Evolutionary conservation across 805 yeast species (phyloP).

Genomic region (Ogataea degrootiae): DNA sequence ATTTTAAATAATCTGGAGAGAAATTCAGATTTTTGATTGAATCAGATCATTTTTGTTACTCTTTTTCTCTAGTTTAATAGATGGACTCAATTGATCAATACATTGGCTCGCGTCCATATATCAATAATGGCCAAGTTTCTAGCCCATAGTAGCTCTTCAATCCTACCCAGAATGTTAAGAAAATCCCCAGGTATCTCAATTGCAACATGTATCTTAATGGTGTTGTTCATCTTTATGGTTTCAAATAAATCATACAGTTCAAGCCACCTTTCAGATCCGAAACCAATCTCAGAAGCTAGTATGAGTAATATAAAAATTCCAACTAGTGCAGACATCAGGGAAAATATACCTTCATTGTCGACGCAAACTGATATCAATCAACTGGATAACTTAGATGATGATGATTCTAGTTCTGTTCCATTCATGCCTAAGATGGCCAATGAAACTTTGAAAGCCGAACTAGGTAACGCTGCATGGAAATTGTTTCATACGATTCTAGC

Average conservation of each 20-base stretch:
- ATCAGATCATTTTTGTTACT: no score
- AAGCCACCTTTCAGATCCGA: constrained; percentile 17
- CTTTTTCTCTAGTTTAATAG: no score
- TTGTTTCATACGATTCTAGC: constrained; percentile 89
- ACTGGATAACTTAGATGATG: neutral
- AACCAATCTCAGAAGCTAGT: constrained; percentile 12
- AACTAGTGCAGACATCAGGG: neutral
- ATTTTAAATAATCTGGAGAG: no score
- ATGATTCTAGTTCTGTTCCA: constrained; percentile 11
- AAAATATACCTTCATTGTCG: neutral
- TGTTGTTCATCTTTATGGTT: constrained; percentile 15
- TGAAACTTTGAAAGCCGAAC: constrained; percentile 59
- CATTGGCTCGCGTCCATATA: neutral
- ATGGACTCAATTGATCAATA: neutral
- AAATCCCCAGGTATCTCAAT: constrained; percentile 16
- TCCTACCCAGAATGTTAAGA: constrained; percentile 8
- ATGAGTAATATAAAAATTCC: neutral
- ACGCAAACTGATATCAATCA: neutral
- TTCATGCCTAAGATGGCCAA: constrained; percentile 96
- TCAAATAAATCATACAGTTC: constrained; percentile 16
- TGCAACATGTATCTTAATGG: constrained; percentile 14
- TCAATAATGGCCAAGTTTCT: neutral
- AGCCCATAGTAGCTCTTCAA: neutral
- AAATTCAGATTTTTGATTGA: no score
- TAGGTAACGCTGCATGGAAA: constrained; percentile 91